Conservation (phyloP, 331 rosid genomes). For the Dryas integrifolia region DNA sequence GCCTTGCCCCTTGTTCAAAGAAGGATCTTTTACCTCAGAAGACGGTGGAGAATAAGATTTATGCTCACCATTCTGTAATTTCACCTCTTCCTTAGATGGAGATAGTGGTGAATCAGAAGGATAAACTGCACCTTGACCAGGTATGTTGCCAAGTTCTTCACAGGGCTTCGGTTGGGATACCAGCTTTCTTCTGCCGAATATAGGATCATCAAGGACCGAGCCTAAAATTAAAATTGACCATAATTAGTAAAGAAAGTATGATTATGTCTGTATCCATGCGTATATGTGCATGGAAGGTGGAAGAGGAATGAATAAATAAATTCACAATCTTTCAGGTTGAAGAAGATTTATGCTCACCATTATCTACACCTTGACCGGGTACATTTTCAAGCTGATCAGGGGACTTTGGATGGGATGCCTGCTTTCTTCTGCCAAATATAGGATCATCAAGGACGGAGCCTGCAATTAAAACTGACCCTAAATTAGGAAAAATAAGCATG, state of each 20-base stretch:
- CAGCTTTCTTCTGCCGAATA: slow-evolving; percentile 44
- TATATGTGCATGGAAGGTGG: neutral
- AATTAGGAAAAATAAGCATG: slow-evolving; percentile 2
- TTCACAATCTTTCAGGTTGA: neutral
- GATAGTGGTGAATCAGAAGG: slow-evolving; percentile 44
- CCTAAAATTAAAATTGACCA: slow-evolving; percentile 44
- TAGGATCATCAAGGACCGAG: slow-evolving; percentile 40
- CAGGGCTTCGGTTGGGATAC: slow-evolving; percentile 52
- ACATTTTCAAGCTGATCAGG: slow-evolving; percentile 38
- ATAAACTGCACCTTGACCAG: slow-evolving; percentile 32
- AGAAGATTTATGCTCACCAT: slow-evolving; percentile 32
- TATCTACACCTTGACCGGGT: slow-evolving; percentile 34
- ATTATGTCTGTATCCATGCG: neutral
- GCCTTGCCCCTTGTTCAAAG: slow-evolving; percentile 10
- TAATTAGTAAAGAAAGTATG: neutral
- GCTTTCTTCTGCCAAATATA: slow-evolving; percentile 44
- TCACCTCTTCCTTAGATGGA: slow-evolving; percentile 36
- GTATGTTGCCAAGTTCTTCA: slow-evolving; percentile 34
- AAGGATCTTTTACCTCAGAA: slow-evolving; percentile 26
- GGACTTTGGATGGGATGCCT: slow-evolving; percentile 47
- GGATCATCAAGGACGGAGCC: slow-evolving; percentile 50
- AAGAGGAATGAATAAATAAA: slow-evolving; percentile 7
- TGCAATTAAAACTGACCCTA: slow-evolving; percentile 33
- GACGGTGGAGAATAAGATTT: slow-evolving; percentile 24
- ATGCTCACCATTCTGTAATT: slow-evolving; percentile 31